phyloP scores from a whole-genome alignment of 2,329 filamentous ascomycete species.

The Penicillium expansum region DNA sequence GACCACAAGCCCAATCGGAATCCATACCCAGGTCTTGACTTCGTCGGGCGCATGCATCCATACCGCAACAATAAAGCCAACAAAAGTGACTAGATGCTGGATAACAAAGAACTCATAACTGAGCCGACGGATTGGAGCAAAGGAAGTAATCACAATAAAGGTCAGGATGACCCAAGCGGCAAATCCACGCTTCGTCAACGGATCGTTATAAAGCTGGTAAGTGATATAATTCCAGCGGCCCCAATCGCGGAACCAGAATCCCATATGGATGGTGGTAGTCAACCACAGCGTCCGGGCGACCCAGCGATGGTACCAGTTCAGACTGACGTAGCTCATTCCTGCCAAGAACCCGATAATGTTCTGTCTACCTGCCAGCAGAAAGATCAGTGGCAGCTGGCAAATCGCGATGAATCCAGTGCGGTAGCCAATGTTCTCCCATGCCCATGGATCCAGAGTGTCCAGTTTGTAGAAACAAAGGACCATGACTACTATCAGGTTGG shows the following conservation, averaged over 20 bases:
- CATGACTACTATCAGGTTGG: slow-evolving; percentile 52
- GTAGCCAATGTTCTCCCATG: slow-evolving; percentile 58
- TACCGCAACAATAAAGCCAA: slow-evolving; percentile 49
- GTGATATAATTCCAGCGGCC: slow-evolving; percentile 50
- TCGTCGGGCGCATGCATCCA: slow-evolving; percentile 49
- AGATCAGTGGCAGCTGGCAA: slow-evolving; percentile 55
- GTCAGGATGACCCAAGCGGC: slow-evolving; percentile 52
- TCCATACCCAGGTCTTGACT: slow-evolving; percentile 47
- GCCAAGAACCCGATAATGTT: slow-evolving; percentile 52
- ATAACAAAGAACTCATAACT: slow-evolving; percentile 56
- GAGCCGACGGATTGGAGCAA: slow-evolving; percentile 49
- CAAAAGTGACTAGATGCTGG: slow-evolving; percentile 53
- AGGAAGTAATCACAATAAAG: slow-evolving; percentile 53
- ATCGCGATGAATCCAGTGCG: slow-evolving; percentile 54
- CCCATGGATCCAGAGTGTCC: slow-evolving; percentile 49
- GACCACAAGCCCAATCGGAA: slow-evolving; percentile 47
- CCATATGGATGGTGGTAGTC: slow-evolving; percentile 54
- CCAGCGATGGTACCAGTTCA: slow-evolving; percentile 56
- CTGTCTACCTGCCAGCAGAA: slow-evolving; percentile 55
- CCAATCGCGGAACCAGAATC: slow-evolving; percentile 56
- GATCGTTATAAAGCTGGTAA: slow-evolving; percentile 49
- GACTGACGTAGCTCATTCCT: slow-evolving; percentile 49
- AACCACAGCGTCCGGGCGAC: slow-evolving; percentile 52
- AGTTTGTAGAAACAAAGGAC: slow-evolving; percentile 57
- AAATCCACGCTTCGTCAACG: slow-evolving; percentile 52